Base-by-base conservation (phyloP, 306 rosid species). In the Sicyos edulis region DNA sequence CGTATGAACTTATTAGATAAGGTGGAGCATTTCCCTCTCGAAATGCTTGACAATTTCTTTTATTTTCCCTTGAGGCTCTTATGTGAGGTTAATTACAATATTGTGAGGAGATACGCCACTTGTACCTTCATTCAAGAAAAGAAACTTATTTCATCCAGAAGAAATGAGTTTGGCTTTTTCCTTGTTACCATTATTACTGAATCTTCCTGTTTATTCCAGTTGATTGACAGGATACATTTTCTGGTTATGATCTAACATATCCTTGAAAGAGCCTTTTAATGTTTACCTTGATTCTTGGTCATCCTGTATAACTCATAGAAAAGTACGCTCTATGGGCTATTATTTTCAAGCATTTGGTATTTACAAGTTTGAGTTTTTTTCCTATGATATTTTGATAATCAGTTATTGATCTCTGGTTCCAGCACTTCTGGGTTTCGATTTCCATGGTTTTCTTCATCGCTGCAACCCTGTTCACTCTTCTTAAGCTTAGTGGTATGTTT, bases 401-500 rank as follows among this genome's bases (percentile, higher is more conserved):
- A 83, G 59, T 76, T 54, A 54, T 68, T 15, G 51, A 14, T 64
- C 78, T 76, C 54, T 83, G 76, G 55, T 77, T 84, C 74, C 78
- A 93, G 98, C 98, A 93, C 85, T 93, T 93, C 90, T 93, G 98
- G 98, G 90, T 92, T 73, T 86, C 98, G 45, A 93, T 93, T 75
- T 86, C 98, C 80, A 93, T 93, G 98, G 97, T 93, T 81, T 90
- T 93, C 95, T 82, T 90, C 74, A 74, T 86, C 71, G 98, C 98
- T 51, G 98, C 97, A 17, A 88, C 98, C 56, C 52, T 83, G 32
- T 93, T 93, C 84, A 87, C 97, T 71, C 89, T 93, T 76, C 89
- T 93, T 21, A 93, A 93, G 89, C 83, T 93, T 77, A 82, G 87
- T 15, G 98, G 98, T 93, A 79, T 79, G 96, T 75, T 77, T 37